A percentile compares a stretch with the other conserved stretches of the same genome.
phyloP scores from a whole-genome alignment of 208 protist species.

The Trypanosoma avium region DNA sequence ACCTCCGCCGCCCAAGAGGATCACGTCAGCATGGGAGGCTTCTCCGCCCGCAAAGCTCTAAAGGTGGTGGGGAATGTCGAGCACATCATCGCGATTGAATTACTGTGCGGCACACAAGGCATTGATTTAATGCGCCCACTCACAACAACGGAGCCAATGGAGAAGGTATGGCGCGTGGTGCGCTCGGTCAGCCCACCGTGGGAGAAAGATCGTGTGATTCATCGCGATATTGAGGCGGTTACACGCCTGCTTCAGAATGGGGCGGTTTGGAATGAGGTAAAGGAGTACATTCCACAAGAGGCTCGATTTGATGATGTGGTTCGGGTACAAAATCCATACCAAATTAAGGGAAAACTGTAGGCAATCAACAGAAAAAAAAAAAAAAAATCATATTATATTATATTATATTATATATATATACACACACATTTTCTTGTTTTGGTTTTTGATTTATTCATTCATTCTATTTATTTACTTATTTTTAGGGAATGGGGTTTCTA shows the following conservation, averaged over 20 bases:
- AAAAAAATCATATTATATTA: constrained; percentile 11
- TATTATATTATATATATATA: background rate
- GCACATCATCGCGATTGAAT: constrained; percentile 80
- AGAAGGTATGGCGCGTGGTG: constrained; percentile 59
- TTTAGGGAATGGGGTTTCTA: too few species aligned
- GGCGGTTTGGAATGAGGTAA: constrained; percentile 22
- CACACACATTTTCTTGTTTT: background rate
- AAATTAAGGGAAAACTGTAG: constrained; percentile 26
- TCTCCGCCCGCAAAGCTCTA: constrained; percentile 58
- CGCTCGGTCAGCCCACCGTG: constrained; percentile 40
- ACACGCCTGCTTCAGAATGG: constrained; percentile 38
- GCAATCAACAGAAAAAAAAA: constrained; percentile 5
- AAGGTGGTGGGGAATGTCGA: constrained; percentile 81
- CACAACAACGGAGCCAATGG: constrained; percentile 51
- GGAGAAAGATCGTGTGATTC: constrained; percentile 63
- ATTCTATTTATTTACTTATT: background rate
- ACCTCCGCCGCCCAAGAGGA: constrained; percentile 89
- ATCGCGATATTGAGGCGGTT: constrained; percentile 61
- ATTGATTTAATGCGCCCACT: constrained; percentile 76
- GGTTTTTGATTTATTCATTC: background rate
- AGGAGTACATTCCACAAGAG: constrained; percentile 20
- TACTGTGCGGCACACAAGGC: constrained; percentile 67
- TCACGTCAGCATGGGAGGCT: constrained; percentile 83
- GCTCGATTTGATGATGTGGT: constrained; percentile 4
- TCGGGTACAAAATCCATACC: constrained; percentile 11